These are phyloP conservation scores for Lachnellula cervina DNA, from an alignment of 2,329 filamentous ascomycete genomes.

Conservation along the genomic window DNA sequence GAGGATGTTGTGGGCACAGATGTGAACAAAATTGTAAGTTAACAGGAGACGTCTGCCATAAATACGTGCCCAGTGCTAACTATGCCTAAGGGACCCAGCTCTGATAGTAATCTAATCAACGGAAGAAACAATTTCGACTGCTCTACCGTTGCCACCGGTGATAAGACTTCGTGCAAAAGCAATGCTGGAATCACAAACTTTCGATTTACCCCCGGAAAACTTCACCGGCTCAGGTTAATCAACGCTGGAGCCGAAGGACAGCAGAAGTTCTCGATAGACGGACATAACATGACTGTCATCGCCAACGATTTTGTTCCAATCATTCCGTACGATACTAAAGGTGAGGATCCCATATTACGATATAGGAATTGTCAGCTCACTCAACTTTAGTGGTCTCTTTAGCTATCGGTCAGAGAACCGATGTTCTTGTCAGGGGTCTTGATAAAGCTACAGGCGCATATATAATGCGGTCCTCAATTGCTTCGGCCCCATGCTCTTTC, in stretches of 20 bases:
- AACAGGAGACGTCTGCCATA: neutral
- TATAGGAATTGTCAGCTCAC: neutral
- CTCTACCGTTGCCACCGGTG: neutral
- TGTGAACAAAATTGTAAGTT: slow-evolving; percentile 1
- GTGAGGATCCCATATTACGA: neutral
- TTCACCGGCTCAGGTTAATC: slow-evolving; percentile 42
- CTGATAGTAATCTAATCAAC: slow-evolving; percentile 25
- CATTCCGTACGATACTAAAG: slow-evolving; percentile 13
- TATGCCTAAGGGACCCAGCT: neutral
- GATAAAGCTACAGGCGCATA: slow-evolving; percentile 37
- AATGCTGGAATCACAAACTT: slow-evolving; percentile 26
- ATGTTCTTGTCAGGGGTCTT: slow-evolving; percentile 40
- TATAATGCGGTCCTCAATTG: slow-evolving; percentile 53
- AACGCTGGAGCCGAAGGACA: slow-evolving; percentile 39
- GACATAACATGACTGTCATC: slow-evolving; percentile 52
- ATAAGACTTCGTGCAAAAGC: slow-evolving; percentile 7
- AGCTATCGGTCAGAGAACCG: slow-evolving; percentile 48
- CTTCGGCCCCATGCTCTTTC: slow-evolving; percentile 38
- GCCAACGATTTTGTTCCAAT: slow-evolving; percentile 57
- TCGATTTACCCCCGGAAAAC: slow-evolving; percentile 32
- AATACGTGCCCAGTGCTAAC: neutral
- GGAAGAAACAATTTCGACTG: slow-evolving; percentile 20
- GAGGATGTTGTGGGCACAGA: slow-evolving; percentile 33
- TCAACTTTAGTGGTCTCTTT: slow-evolving; percentile 44
- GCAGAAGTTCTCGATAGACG: slow-evolving; percentile 45